A percentile compares a stretch with the other conserved stretches of the same genome.
Evolutionary conservation across 2,329 filamentous ascomycete species (phyloP).

Genomic region (Cryphonectria carpinicola): DNA sequence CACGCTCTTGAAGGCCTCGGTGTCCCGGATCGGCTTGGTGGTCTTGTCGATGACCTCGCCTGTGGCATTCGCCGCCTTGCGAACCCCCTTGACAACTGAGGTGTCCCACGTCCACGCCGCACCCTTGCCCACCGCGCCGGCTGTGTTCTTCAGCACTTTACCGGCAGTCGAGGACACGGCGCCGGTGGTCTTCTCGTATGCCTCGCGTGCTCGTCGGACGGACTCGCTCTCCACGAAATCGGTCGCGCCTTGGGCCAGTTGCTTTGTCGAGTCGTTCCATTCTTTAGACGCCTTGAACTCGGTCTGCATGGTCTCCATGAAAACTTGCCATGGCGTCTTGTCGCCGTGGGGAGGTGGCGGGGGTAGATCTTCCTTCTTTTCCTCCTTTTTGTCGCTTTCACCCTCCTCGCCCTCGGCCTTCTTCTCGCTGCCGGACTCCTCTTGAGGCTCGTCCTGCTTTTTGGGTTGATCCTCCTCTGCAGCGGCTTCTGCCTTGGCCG

Average conservation of each 20-base stretch:
- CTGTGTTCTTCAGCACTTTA: slow-evolving; percentile 82
- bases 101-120: slow-evolving; percentile 98
- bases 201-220: slow-evolving; percentile 81
- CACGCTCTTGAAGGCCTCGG: slow-evolving; percentile 91
- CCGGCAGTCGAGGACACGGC: slow-evolving; percentile 79
- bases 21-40: slow-evolving; percentile 92
- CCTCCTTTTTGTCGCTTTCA: slow-evolving; percentile 58
- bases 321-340: slow-evolving; percentile 98
- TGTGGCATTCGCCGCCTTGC: slow-evolving; percentile 83
- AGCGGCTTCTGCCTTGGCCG: slow-evolving; percentile 36
- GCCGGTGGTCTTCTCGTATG: slow-evolving; percentile 84
- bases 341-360: slow-evolving; percentile 96
- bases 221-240: slow-evolving; percentile 93
- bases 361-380: slow-evolving; percentile 71
- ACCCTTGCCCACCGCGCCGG: slow-evolving; percentile 83
- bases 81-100: slow-evolving; percentile 84
- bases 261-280: slow-evolving; percentile 98
- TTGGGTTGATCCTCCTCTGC: slow-evolving; percentile 41
- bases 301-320: slow-evolving; percentile 90
- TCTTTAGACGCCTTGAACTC: slow-evolving; percentile 98
- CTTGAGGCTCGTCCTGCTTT: slow-evolving; percentile 47
- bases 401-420: slow-evolving; percentile 48
- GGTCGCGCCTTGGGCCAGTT: slow-evolving; percentile 84
- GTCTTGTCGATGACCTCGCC: slow-evolving; percentile 89
- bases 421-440: slow-evolving; percentile 49